phyloP scores from a whole-genome alignment of 768 basidiomycete species.

The Pleurotus eryngii region DNA sequence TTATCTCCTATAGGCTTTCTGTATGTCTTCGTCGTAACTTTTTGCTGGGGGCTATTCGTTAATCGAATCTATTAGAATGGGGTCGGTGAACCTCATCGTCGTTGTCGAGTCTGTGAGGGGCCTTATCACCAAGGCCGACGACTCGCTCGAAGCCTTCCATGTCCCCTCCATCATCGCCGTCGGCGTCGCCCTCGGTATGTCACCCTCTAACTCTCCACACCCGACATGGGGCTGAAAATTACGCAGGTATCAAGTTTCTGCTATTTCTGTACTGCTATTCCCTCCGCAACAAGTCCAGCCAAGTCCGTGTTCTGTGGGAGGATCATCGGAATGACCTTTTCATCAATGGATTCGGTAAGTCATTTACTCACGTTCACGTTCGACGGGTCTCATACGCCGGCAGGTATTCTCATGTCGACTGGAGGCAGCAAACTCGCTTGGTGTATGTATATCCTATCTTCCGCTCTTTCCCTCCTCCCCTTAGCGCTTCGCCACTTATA shows the following conservation, averaged over 20 bases:
- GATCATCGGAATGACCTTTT: conserved; percentile 93
- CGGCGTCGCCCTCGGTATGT: conserved; percentile 69
- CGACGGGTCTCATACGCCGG: neutral
- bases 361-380: neutral
- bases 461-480: neutral
- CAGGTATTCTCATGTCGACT: conserved; percentile 79
- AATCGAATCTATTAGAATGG: conserved; percentile 56
- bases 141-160: conserved; percentile 61
- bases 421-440: conserved; percentile 75
- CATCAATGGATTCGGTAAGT: conserved; percentile 67
- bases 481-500: conserved; percentile 17
- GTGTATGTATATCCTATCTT: conserved; percentile 51
- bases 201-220: conserved; percentile 4
- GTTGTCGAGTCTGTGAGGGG: conserved; percentile 80
- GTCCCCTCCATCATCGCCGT: conserved; percentile 82
- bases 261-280: conserved; percentile 86
- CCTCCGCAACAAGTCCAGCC: conserved; percentile 76
- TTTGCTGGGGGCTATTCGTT: neutral
- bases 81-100: conserved; percentile 84
- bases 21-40: conserved; percentile 21
- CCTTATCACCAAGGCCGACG: conserved; percentile 53
- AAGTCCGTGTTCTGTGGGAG: conserved; percentile 91
- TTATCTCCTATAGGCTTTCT: conserved; percentile 36
- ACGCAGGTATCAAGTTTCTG: conserved; percentile 69
- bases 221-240: neutral